These are phyloP conservation scores for Clarireedia sp. DNA, from an alignment of 2,329 filamentous ascomycete species.

Conservation along the genomic window DNA sequence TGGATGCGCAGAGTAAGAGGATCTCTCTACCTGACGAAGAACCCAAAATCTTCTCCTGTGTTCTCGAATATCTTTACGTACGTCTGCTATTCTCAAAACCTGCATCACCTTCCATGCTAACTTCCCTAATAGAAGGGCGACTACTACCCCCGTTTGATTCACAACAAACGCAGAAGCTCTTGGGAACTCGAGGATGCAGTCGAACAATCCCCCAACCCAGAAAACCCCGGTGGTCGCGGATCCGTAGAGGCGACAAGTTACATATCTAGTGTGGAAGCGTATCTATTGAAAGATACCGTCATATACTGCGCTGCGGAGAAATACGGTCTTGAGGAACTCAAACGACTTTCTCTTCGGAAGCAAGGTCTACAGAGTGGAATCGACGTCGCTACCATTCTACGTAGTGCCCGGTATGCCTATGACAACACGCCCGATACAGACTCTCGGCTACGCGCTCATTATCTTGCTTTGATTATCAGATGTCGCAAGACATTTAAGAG, in stretches of 20 bases:
- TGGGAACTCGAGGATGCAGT: constrained; percentile 77
- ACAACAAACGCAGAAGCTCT: constrained; percentile 77
- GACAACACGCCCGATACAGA: constrained; percentile 90
- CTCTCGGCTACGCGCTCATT: constrained; percentile 88
- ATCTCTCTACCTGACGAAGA: constrained; percentile 69
- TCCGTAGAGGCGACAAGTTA: constrained; percentile 70
- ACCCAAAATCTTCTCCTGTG: constrained; percentile 84
- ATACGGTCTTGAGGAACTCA: constrained; percentile 87
- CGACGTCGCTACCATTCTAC: constrained; percentile 83
- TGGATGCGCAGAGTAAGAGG: constrained; percentile 69
- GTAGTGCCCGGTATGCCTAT: constrained; percentile 91
- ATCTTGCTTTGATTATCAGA: constrained; percentile 94
- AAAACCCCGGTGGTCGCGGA: constrained; percentile 49
- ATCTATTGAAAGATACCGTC: constrained; percentile 83
- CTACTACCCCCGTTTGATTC: constrained; percentile 71
- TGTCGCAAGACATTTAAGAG: constrained; percentile 96
- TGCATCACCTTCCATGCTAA: not conserved
- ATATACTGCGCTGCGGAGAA: constrained; percentile 89
- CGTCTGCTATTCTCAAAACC: constrained; percentile 6
- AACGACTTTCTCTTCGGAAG: constrained; percentile 85
- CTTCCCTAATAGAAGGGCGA: constrained; percentile 25
- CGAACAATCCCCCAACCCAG: constrained; percentile 46
- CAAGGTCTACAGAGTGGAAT: constrained; percentile 86
- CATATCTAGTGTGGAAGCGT: constrained; percentile 63
- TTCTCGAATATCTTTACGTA: constrained; percentile 88